Percentiles rank a stretch among this genome's conserved stretches.
phyloP scores from a whole-genome alignment of 2,329 filamentous ascomycete genomes.

The Venturia carpophila region DNA sequence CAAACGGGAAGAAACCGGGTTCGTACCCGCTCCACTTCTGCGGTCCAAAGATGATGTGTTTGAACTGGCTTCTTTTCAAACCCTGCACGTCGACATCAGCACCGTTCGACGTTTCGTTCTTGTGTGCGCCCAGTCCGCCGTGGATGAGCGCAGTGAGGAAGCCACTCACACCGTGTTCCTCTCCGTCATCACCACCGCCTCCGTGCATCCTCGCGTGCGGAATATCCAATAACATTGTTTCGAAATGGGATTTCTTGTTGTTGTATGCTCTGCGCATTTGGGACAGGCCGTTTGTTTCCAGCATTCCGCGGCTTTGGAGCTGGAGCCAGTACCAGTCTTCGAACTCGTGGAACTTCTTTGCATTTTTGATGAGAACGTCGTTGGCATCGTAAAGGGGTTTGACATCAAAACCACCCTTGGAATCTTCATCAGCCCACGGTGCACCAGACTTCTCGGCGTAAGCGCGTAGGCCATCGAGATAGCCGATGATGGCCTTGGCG shows the following conservation, averaged over 20 bases:
- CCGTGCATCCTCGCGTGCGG: conserved; percentile 47
- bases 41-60: conserved; percentile 84
- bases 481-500: conserved; percentile 54
- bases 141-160: conserved; percentile 16
- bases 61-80: conserved; percentile 83
- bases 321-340: conserved; percentile 67
- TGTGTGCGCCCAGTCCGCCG: conserved; percentile 14
- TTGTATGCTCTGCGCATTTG: conserved; percentile 69
- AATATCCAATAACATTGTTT: conserved; percentile 73
- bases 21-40: conserved; percentile 65
- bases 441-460: conserved; percentile 54
- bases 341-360: conserved; percentile 64
- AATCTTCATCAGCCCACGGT: conserved; percentile 25
- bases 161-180: conserved; percentile 56
- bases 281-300: conserved; percentile 63
- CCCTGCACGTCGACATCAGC: conserved; percentile 36
- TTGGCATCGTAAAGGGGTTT: conserved; percentile 57
- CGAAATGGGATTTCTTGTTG: conserved; percentile 68
- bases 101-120: conserved; percentile 17
- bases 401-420: conserved; percentile 42
- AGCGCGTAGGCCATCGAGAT: conserved; percentile 57
- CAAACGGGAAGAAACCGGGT: conserved; percentile 68
- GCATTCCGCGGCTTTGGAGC: conserved; percentile 63
- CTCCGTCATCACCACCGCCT: conserved; percentile 19
- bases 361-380: conserved; percentile 50